Conservation (phyloP, 1,139 yeast species). For the Pichia sp. region DNA sequence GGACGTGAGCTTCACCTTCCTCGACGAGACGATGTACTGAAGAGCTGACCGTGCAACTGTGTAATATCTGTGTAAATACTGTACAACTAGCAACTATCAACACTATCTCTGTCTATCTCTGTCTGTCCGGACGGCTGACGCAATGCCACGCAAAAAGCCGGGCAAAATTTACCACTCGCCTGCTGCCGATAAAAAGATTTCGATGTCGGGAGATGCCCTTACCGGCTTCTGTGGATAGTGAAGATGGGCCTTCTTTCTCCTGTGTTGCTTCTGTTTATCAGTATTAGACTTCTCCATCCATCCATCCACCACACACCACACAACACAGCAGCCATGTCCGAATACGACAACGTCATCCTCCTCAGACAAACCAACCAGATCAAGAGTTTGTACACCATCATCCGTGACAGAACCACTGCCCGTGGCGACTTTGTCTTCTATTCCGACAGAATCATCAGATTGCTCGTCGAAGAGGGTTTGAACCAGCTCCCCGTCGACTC, state of each 20-base stretch:
- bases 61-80: too few relatives aligned
- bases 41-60: too few relatives aligned
- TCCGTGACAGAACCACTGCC: slow-evolving; percentile 74
- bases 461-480: slow-evolving; percentile 92
- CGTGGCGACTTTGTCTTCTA: slow-evolving; percentile 94
- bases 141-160: not conserved
- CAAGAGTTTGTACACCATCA: slow-evolving; percentile 82
- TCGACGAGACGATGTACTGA: slow-evolving; percentile 9
- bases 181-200: too few relatives aligned
- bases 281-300: too few relatives aligned
- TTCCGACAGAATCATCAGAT: slow-evolving; percentile 89
- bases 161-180: not conserved
- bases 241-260: too few relatives aligned
- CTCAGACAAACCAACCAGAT: slow-evolving; percentile 90
- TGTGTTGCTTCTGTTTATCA: too few relatives aligned
- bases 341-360: slow-evolving; percentile 54
- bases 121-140: too few relatives aligned
- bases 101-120: too few relatives aligned
- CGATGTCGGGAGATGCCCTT: too few relatives aligned
- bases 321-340: slow-evolving; percentile 22
- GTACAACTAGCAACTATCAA: too few relatives aligned
- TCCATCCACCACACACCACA: too few relatives aligned
- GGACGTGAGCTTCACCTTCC: slow-evolving; percentile 13
- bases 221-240: too few relatives aligned
- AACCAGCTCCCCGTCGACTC: slow-evolving; percentile 86